These are phyloP conservation scores for Penicillium riverlandense DNA, from an alignment of 495 filamentous ascomycete species.

Conservation along the genomic window DNA sequence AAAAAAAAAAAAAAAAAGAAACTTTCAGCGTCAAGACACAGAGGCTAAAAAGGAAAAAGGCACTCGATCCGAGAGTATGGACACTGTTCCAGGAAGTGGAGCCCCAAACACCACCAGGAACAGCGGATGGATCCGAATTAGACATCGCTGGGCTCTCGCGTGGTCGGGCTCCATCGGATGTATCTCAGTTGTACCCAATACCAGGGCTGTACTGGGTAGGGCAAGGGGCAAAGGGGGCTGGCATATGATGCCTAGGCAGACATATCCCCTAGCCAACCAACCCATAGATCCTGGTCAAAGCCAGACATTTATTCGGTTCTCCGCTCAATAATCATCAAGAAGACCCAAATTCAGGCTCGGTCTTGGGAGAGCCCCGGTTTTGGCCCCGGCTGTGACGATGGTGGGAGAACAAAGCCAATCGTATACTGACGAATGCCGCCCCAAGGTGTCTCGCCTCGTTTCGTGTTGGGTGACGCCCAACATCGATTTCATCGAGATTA, in stretches of 20 bases:
- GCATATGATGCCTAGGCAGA: slow-evolving; percentile 22
- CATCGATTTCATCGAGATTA: no score
- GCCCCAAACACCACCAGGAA: slow-evolving; percentile 10
- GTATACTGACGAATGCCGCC: not conserved
- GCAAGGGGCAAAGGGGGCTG: slow-evolving; percentile 6
- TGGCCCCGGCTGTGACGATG: not conserved
- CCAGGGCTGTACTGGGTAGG: not conserved
- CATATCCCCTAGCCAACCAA: slow-evolving; percentile 7
- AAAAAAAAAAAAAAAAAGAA: slow-evolving; percentile 3
- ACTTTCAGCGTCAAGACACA: not conserved
- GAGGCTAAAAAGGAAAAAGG: slow-evolving; percentile 10
- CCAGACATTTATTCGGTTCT: slow-evolving; percentile 12
- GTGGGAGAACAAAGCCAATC: not conserved
- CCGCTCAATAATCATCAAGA: slow-evolving; percentile 8
- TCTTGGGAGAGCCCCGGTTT: slow-evolving; percentile 7
- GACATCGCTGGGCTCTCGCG: slow-evolving; percentile 12
- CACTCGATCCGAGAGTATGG: slow-evolving; percentile 9
- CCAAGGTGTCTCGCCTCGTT: no score
- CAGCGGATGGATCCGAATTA: slow-evolving; percentile 23
- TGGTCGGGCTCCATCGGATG: slow-evolving; percentile 20
- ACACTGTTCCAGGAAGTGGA: no score
- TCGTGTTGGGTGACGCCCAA: no score
- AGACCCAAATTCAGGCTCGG: slow-evolving; percentile 2
- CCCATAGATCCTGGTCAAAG: slow-evolving; percentile 13
- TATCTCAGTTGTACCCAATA: not conserved